phyloP scores from a whole-genome alignment of 495 filamentous ascomycete species.

The Massariosphaeria phaeospora region DNA sequence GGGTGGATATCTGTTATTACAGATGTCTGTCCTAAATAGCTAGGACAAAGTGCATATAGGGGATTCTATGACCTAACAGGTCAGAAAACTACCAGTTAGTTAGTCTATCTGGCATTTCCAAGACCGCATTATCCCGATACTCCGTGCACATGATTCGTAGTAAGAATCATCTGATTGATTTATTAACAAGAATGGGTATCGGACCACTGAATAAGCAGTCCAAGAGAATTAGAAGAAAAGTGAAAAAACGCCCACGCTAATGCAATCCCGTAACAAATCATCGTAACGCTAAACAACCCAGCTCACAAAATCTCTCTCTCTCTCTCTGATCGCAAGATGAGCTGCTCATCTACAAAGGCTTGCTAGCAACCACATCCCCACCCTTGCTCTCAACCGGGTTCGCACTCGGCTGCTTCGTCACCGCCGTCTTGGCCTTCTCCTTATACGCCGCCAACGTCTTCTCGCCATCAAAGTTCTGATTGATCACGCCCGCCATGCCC shows the following conservation, averaged over 20 bases:
- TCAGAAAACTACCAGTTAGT: too few species aligned
- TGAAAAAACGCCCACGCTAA: constrained; percentile 12
- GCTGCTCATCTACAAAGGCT: constrained; percentile 14
- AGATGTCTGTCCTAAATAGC: too few species aligned
- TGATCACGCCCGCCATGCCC: constrained; percentile 32
- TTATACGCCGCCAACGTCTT: constrained; percentile 30
- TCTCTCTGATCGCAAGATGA: not conserved
- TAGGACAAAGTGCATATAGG: too few species aligned
- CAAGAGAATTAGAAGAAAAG: not conserved
- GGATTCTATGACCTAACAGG: too few species aligned
- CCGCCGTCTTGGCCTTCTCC: constrained; percentile 11
- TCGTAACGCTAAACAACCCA: not conserved
- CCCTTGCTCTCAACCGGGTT: constrained; percentile 1
- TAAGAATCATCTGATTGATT: too few species aligned
- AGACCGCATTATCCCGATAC: too few species aligned
- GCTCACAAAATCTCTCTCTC: not conserved
- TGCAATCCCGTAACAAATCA: not conserved
- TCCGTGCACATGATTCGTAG: too few species aligned
- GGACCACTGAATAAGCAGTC: too few species aligned
- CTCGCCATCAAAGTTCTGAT: constrained; percentile 30
- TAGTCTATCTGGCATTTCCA: too few species aligned
- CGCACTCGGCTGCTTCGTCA: not conserved
- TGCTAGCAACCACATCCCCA: constrained; percentile 10
- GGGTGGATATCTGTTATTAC: too few species aligned
- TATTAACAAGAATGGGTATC: too few species aligned